Evolutionary conservation across 257 asterid species (phyloP).

Genomic region (Gentiana dahurica): DNA sequence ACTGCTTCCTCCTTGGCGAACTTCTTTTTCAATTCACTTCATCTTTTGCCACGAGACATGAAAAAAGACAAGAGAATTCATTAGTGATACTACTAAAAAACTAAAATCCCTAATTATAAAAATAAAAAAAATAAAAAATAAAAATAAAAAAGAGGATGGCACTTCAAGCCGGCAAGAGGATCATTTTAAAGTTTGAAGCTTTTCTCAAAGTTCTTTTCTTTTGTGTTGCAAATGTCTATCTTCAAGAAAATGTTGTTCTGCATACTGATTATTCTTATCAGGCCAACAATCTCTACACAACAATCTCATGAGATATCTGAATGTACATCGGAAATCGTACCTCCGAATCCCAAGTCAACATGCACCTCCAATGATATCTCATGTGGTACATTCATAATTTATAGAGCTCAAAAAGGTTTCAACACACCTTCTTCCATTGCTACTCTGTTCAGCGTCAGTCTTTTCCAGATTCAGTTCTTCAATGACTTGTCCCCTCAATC

Average conservation of each 20-base stretch:
- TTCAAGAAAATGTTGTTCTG: neutral
- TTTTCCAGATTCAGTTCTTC: neutral
- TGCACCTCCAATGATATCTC: conserved; percentile 2
- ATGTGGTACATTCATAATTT: conserved; percentile 10
- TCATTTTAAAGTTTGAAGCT: too few species aligned
- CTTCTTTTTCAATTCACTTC: too few species aligned
- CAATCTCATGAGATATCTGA: neutral
- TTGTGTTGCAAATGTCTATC: neutral
- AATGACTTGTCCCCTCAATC: conserved; percentile 7
- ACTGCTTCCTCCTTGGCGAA: too few species aligned
- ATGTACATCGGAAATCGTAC: too few species aligned
- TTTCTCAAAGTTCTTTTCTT: too few species aligned
- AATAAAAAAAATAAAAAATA: too few species aligned
- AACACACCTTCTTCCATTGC: conserved; percentile 3
- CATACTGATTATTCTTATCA: conserved; percentile 1
- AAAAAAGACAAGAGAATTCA: too few species aligned
- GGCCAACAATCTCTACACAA: conserved; percentile 2
- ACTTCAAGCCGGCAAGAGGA: too few species aligned
- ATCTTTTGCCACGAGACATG: too few species aligned
- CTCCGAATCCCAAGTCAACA: neutral
- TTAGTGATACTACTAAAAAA: too few species aligned
- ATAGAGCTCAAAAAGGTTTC: conserved; percentile 12
- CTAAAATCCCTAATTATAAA: too few species aligned
- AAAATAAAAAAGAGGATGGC: too few species aligned
- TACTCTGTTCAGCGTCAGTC: conserved; percentile 4